Evolutionary conservation across 176 grass and related monocot genomes (phyloP).

Genomic region (Lolium multiflorum): DNA sequence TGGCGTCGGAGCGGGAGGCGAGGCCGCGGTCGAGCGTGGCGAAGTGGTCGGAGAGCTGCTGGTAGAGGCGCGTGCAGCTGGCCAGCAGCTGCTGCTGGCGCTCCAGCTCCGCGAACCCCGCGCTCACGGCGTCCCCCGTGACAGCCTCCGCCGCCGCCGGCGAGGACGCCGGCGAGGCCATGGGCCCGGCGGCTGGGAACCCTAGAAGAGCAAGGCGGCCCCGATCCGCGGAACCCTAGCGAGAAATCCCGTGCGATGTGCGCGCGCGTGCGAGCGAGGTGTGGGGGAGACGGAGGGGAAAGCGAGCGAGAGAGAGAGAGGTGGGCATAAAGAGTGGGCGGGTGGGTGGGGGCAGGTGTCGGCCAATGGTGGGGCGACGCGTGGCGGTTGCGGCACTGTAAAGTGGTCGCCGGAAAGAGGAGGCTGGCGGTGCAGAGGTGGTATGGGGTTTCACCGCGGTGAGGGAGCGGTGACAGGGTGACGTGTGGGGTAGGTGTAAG

Average conservation of each 20-base stretch:
- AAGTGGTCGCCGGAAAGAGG: conserved; percentile 18
- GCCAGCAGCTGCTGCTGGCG: conserved; percentile 85
- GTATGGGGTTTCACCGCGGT: not conserved
- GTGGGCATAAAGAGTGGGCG: conserved; percentile 21
- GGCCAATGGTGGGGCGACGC: not conserved
- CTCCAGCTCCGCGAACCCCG: conserved; percentile 87
- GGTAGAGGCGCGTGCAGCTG: conserved; percentile 84
- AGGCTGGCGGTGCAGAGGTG: not conserved
- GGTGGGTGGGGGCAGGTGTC: not conserved
- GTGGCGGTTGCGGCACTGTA: conserved; percentile 43
- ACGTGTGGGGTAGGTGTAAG: not conserved
- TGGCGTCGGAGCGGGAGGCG: conserved; percentile 59
- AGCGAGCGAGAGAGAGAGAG: conserved; percentile 21
- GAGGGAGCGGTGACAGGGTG: not conserved
- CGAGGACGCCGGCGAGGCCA: conserved; percentile 46
- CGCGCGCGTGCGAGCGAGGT: not conserved
- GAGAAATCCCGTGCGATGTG: not conserved
- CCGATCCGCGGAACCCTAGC: conserved; percentile 64
- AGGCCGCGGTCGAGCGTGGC: conserved; percentile 70
- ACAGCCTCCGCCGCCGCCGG: not conserved
- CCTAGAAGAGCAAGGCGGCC: not conserved
- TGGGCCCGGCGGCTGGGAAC: conserved; percentile 15
- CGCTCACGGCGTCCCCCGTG: conserved; percentile 51
- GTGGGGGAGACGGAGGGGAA: conserved; percentile 18
- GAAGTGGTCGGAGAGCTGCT: conserved; percentile 91